A percentile compares a stretch with the other conserved stretches of the same genome.
These are phyloP conservation scores for Metschnikowia drakensbergensis DNA, from an alignment of 805 yeast genomes.

Conservation along the genomic window DNA sequence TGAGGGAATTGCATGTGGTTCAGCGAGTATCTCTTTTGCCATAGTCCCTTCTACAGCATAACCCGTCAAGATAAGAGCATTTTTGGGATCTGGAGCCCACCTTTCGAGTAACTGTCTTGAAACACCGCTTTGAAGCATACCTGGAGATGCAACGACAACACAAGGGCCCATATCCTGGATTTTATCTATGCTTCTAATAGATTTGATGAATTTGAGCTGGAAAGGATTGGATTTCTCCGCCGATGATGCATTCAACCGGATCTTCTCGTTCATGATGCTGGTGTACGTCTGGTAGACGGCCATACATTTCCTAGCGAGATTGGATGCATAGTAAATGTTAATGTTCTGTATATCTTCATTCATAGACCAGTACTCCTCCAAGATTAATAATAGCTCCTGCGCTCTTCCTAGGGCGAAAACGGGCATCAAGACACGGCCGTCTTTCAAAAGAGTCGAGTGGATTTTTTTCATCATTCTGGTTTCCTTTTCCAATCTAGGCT, in stretches of 20 bases:
- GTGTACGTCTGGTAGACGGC: constrained; percentile 96
- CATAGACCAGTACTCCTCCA: constrained; percentile 92
- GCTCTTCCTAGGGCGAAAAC: constrained; percentile 97
- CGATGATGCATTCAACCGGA: constrained; percentile 53
- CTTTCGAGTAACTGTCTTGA: constrained; percentile 86
- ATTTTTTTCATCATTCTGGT: constrained; percentile 73
- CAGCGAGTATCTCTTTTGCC: constrained; percentile 86
- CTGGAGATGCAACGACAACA: constrained; percentile 95
- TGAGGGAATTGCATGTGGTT: constrained; percentile 88
- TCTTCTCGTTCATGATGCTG: constrained; percentile 94
- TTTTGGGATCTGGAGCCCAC: constrained; percentile 97
- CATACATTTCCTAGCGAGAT: constrained; percentile 92
- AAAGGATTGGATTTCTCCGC: constrained; percentile 65
- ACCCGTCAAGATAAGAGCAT: constrained; percentile 86
- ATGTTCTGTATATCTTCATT: constrained; percentile 79
- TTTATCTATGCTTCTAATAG: constrained; percentile 71
- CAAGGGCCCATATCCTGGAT: constrained; percentile 95
- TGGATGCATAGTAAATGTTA: constrained; percentile 87
- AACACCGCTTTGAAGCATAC: constrained; percentile 96
- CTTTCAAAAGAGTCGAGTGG: constrained; percentile 77
- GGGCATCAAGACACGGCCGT: constrained; percentile 89
- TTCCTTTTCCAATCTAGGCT: constrained; percentile 84
- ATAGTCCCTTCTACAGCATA: constrained; percentile 97
- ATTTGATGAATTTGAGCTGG: constrained; percentile 79
- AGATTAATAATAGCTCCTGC: constrained; percentile 82